phyloP scores from a whole-genome alignment of 2,329 filamentous ascomycete genomes.

The Dryadomyces quercivorus region DNA sequence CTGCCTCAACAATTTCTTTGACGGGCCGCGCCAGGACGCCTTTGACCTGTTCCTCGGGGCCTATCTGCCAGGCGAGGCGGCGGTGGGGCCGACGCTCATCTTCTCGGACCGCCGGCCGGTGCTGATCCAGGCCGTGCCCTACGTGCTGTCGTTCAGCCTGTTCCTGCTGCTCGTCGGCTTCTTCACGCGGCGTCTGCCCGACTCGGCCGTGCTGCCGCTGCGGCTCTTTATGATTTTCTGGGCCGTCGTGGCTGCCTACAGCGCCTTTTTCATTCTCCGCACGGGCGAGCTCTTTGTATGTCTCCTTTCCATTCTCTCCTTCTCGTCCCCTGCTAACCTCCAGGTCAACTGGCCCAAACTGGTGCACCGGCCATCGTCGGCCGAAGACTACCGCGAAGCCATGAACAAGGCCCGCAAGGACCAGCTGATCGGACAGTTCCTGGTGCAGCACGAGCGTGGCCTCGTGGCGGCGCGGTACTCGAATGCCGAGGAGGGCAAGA shows the following conservation, averaged over 20 bases:
- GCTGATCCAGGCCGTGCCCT: slow-evolving; percentile 86
- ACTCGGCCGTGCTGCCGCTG: slow-evolving; percentile 67
- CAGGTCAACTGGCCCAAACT: slow-evolving; percentile 99
- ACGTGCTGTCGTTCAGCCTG: slow-evolving; percentile 72
- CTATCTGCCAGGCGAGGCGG: slow-evolving; percentile 63
- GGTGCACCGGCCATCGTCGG: slow-evolving; percentile 74
- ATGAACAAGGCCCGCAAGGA: slow-evolving; percentile 74
- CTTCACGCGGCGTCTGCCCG: slow-evolving; percentile 59
- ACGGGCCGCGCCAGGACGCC: slow-evolving; percentile 87
- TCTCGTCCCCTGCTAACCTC: not conserved
- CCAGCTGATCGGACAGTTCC: slow-evolving; percentile 63
- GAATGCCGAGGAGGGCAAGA: slow-evolving; percentile 93
- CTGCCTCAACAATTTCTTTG: slow-evolving; percentile 84
- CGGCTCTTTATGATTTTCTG: slow-evolving; percentile 74
- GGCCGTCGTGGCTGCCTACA: slow-evolving; percentile 57
- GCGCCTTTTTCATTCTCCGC: slow-evolving; percentile 61
- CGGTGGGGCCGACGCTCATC: slow-evolving; percentile 55
- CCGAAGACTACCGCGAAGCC: slow-evolving; percentile 81
- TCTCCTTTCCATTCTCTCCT: not conserved
- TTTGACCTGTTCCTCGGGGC: slow-evolving; percentile 89
- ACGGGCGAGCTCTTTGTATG: slow-evolving; percentile 94
- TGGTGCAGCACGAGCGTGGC: slow-evolving; percentile 66
- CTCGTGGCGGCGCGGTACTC: slow-evolving; percentile 71
- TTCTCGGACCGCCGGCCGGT: slow-evolving; percentile 80
- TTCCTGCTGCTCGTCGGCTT: slow-evolving; percentile 70